Conservation (phyloP, 768 basidiomycete genomes). For the Amanita rimosa region DNA sequence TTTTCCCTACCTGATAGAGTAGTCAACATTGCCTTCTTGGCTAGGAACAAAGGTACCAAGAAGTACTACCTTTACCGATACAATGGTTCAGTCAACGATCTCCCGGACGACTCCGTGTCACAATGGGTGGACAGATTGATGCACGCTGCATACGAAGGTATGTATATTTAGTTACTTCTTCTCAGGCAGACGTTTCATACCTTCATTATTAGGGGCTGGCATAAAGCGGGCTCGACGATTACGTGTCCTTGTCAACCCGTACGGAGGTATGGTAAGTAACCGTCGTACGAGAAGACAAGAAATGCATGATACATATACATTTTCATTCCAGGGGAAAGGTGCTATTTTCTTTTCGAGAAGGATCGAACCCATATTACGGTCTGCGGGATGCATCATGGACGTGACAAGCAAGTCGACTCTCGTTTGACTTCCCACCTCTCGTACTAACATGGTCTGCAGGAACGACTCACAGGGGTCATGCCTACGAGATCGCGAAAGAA, state of each 20-base stretch:
- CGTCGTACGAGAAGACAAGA: constrained; percentile 1
- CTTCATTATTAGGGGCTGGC: constrained; percentile 23
- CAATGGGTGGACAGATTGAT: constrained; percentile 49
- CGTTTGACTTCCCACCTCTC: not conserved
- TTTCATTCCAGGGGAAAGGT: constrained; percentile 45
- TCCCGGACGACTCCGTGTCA: constrained; percentile 20
- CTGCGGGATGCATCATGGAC: constrained; percentile 54
- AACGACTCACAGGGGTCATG: constrained; percentile 55
- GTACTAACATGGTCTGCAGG: constrained; percentile 25
- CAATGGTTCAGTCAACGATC: constrained; percentile 28
- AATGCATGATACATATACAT: not conserved
- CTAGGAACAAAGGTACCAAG: constrained; percentile 28
- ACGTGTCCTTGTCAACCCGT: constrained; percentile 69
- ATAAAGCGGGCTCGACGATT: constrained; percentile 44
- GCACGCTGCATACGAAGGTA: constrained; percentile 54
- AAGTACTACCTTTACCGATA: constrained; percentile 28
- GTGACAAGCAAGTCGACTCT: constrained; percentile 44
- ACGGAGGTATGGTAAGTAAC: constrained; percentile 61
- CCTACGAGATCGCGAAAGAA: constrained; percentile 46
- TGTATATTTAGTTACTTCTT: constrained; percentile 8
- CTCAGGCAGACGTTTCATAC: not conserved
- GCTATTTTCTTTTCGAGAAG: constrained; percentile 37
- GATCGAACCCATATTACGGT: constrained; percentile 62
- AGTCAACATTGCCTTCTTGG: constrained; percentile 42
- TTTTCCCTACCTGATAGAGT: constrained; percentile 19